A percentile compares a stretch with the other conserved stretches of the same genome.
Conservation (phyloP, 441 rosid genomes). For the Geranium incanum region DNA sequence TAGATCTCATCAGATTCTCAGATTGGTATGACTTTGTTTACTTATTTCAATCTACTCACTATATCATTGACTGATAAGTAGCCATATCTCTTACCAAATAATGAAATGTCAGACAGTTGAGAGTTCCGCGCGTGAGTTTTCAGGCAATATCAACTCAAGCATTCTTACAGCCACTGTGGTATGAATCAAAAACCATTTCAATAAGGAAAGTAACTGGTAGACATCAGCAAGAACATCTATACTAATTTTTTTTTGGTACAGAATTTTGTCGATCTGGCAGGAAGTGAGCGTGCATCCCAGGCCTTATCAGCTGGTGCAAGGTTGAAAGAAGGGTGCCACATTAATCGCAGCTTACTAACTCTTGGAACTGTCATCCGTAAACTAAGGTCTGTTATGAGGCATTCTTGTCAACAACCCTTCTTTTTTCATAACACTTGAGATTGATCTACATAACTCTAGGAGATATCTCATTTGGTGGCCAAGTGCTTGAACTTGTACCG, state of each 20-base stretch:
- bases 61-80: background rate
- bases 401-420: background rate
- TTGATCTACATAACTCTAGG: constrained; percentile 35
- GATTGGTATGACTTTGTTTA: constrained; percentile 48
- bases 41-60: background rate
- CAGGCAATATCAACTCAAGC: constrained; percentile 61
- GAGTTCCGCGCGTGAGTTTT: constrained; percentile 62
- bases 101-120: constrained; percentile 61
- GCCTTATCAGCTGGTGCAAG: constrained; percentile 72
- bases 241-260: constrained; percentile 29
- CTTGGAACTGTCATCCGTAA: constrained; percentile 89
- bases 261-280: constrained; percentile 91
- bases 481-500: too few species aligned
- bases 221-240: constrained; percentile 5
- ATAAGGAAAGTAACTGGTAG: background rate
- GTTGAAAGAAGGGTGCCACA: constrained; percentile 93
- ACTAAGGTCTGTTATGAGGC: constrained; percentile 52
- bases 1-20: constrained; percentile 91
- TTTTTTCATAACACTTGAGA: background rate
- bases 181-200: constrained; percentile 9
- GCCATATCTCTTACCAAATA: background rate
- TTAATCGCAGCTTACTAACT: constrained; percentile 83
- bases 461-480: constrained; percentile 54
- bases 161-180: constrained; percentile 80
- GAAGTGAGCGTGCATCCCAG: constrained; percentile 97